These are phyloP conservation scores for Aspergillus aculeatinus DNA, from an alignment of 2,329 filamentous ascomycete genomes.

Conservation along the genomic window DNA sequence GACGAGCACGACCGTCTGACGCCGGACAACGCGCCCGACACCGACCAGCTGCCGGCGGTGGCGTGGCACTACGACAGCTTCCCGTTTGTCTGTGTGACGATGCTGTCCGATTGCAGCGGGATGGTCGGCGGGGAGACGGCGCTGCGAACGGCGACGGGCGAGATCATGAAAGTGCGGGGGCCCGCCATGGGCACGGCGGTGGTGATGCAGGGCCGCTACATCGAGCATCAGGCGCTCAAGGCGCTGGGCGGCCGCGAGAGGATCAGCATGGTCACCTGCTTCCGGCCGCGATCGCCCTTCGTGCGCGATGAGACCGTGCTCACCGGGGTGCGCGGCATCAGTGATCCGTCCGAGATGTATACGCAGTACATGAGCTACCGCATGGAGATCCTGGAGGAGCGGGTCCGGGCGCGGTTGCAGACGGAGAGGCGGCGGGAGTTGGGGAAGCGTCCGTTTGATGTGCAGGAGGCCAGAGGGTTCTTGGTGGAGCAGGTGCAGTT, in stretches of 20 bases:
- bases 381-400: constrained; percentile 58
- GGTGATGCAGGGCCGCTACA: constrained; percentile 64
- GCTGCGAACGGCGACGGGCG: constrained; percentile 35
- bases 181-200: constrained; percentile 53
- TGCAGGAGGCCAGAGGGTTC: no score
- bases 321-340: constrained; percentile 56
- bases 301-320: constrained; percentile 58
- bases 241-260: constrained; percentile 58
- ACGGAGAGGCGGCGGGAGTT: constrained; percentile 8
- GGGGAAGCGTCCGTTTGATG: no score
- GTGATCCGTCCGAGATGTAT: constrained; percentile 55
- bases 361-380: constrained; percentile 59
- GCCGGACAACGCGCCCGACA: no score
- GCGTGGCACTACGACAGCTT: constrained; percentile 65
- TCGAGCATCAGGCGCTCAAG: constrained; percentile 61
- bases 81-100: constrained; percentile 59
- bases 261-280: constrained; percentile 63
- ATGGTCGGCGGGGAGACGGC: constrained; percentile 67
- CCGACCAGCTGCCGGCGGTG: constrained; percentile 40
- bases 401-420: constrained; percentile 22
- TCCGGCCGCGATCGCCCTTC: constrained; percentile 55
- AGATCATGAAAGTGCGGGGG: constrained; percentile 40
- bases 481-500: no score
- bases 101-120: constrained; percentile 61
- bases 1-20: constrained; percentile 47